phyloP scores from a whole-genome alignment of 495 filamentous ascomycete species.

The Aspergillus wentii region DNA sequence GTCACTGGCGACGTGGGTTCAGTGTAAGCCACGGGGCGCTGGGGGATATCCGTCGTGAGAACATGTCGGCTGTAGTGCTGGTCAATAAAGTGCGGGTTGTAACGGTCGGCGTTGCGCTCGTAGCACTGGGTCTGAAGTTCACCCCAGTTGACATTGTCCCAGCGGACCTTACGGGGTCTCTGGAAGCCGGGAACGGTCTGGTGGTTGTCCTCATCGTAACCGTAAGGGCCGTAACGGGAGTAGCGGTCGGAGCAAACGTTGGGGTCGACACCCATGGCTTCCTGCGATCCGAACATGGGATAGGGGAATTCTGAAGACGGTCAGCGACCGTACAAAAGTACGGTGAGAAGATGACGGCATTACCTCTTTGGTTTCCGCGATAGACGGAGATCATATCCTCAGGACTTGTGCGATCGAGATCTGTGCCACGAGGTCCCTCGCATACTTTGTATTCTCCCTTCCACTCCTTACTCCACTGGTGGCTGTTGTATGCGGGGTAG shows the following conservation, averaged over 20 bases:
- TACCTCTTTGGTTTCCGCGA: constrained; percentile 24
- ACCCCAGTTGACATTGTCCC: constrained; percentile 68
- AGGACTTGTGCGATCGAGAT: constrained; percentile 34
- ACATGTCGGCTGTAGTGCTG: not conserved
- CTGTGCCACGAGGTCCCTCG: constrained; percentile 39
- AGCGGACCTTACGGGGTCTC: constrained; percentile 40
- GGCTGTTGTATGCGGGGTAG: constrained; percentile 47
- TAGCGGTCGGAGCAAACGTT: constrained; percentile 51
- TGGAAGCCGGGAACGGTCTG: constrained; percentile 14
- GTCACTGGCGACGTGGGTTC: not conserved
- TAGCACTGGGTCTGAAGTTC: constrained; percentile 60
- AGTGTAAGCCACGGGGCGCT: not conserved
- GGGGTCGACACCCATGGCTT: constrained; percentile 40
- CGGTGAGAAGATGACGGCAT: not conserved
- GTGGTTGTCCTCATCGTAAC: constrained; percentile 31
- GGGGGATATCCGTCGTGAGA: not conserved
- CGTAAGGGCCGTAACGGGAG: constrained; percentile 48
- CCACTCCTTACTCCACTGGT: constrained; percentile 36
- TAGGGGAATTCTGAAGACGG: constrained; percentile 27
- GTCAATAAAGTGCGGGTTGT: constrained; percentile 2
- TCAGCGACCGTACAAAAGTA: not conserved
- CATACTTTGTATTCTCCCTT: constrained; percentile 37
- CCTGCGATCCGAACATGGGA: constrained; percentile 42
- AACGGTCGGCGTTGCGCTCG: constrained; percentile 59
- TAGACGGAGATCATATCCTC: constrained; percentile 46